Base-by-base conservation (phyloP, 371 early-diverging fungal genomes). In the Apophysomyces ossiformis region DNA sequence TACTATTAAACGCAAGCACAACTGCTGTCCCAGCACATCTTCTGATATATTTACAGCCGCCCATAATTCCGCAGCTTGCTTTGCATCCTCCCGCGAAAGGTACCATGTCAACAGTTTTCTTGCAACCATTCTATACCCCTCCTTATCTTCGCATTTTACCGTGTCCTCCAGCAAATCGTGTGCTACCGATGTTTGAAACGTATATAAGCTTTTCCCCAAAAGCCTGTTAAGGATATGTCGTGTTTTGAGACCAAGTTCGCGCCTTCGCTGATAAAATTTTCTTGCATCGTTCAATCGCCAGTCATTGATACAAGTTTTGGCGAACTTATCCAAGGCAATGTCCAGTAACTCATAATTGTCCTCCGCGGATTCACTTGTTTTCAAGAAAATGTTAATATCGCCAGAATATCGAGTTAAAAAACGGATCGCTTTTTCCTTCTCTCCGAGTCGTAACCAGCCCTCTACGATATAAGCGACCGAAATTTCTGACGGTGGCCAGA, bases 1-100 rank as follows among this genome's bases (percentile, higher is more conserved):
- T 38, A 36, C 50, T 16, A 41, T 43, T 36, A 44, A 36, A 5
- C 5, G 38, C 32, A 12, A 16, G 5, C 8, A 37, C 50, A 37
- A 37, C 4, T 16, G n/a, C 35, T 16, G 38, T 7, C n/a, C 60
- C 35, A 62, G 7, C 11, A 36, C 12, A 32, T 63, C 15, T 15
- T 21, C 21, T 5, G 46, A n/a, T 44, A 3, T 45, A n/a, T 8
- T 46, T 21, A 69, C 46, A 8, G 21, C 7, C 5, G 72, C 67
- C 73, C 74, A 75, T 2, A 77, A 12, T 8, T 21, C 9, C n/a
- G 74, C n/a, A 12, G 77, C 72, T 21, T 73, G 65, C 2, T 41
- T 58, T 1, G 66, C 50, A n/a, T 76, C 62, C 35, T 61, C 61
- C 21, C 63, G 46, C 4, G 66, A 37, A 15, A 78, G 6, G 32